Evolutionary conservation across 352 stramenopile species (phyloP), one percentile per base, ranked within the genome.

Genomic region (Pythium coloratum): DNA sequence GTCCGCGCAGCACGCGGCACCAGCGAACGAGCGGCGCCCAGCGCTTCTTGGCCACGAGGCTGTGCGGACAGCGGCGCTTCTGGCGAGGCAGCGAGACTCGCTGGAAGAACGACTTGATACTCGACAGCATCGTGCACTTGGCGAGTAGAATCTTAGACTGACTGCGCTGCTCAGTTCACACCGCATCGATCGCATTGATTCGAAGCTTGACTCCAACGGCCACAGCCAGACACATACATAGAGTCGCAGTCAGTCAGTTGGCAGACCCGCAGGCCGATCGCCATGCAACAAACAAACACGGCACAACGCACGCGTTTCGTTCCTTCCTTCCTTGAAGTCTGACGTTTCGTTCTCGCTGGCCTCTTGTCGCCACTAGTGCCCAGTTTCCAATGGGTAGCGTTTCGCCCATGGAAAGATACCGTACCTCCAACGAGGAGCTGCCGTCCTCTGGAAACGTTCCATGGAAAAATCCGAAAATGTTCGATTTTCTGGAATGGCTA

Each of bases 31-130:
- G 24, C 9, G 51, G 59, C 2, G 49, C 32, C 66, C 66, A 71
- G 33, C 66, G 66, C 66, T 65, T 62, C 12, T 38, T 40, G 2
- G 64, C 64, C 3, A 71, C 51, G 13, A 24, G 56, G 49, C 56
- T 71, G 51, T 71, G 64, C 12, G 64, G 64, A 50, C 64, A 71
- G 38, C 28, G 50, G 47, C 65, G 54, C 30, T 66, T 71, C 32
- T 57, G 42, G 28, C 38, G 47, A 33, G 36, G 57, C 18, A 66
- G 24, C 30, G 58, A 14, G 58, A 57, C 61, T 34, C 57, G 57
- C 30, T 47, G 50, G 10, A 71, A 28, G 24, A 71, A 58, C 40
- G 57, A 57, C 47, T 55, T 55, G 32, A 71, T 36, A 8, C 30
- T 54, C 2, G 34, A 32, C 50, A 71, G 55, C 49, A 69, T 50